Conservation (phyloP, 768 basidiomycete genomes). For the Udeniomyces megalosporus region DNA sequence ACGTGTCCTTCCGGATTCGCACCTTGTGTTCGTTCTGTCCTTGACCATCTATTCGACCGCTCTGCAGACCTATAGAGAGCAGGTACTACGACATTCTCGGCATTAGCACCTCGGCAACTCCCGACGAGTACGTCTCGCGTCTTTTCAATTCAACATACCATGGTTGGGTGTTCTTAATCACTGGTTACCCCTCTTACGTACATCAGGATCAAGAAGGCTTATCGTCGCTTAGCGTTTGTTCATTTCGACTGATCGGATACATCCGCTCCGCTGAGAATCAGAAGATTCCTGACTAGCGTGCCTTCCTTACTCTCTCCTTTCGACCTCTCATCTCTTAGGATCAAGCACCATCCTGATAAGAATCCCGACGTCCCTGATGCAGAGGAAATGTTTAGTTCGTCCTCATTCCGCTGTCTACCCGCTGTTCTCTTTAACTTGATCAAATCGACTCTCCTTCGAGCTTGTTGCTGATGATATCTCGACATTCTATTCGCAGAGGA, state of each 20-base stretch:
- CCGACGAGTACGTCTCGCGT: background rate
- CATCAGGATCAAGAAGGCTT: constrained; percentile 15
- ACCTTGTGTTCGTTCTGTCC: background rate
- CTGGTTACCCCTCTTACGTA: too few relatives aligned
- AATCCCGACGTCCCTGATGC: constrained; percentile 12
- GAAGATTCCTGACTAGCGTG: too few relatives aligned
- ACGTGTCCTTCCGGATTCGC: too few relatives aligned
- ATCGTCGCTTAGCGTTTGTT: constrained; percentile 13
- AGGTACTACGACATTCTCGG: constrained; percentile 2
- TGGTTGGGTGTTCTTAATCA: background rate
- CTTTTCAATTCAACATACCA: too few relatives aligned
- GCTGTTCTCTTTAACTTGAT: background rate
- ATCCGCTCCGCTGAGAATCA: too few relatives aligned
- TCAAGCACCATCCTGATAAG: constrained; percentile 17
- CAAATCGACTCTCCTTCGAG: background rate
- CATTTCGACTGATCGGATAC: too few relatives aligned
- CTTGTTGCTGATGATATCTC: too few relatives aligned
- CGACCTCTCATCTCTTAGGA: too few relatives aligned
- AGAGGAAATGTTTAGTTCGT: constrained; percentile 13
- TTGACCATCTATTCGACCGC: background rate
- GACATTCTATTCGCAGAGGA: background rate
- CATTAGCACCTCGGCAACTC: background rate
- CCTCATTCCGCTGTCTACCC: constrained; percentile 11
- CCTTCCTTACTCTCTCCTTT: too few relatives aligned
- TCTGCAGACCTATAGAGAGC: background rate